phyloP scores from a whole-genome alignment of 2,329 filamentous ascomycete species.

The Pseudogymnoascus sp. region DNA sequence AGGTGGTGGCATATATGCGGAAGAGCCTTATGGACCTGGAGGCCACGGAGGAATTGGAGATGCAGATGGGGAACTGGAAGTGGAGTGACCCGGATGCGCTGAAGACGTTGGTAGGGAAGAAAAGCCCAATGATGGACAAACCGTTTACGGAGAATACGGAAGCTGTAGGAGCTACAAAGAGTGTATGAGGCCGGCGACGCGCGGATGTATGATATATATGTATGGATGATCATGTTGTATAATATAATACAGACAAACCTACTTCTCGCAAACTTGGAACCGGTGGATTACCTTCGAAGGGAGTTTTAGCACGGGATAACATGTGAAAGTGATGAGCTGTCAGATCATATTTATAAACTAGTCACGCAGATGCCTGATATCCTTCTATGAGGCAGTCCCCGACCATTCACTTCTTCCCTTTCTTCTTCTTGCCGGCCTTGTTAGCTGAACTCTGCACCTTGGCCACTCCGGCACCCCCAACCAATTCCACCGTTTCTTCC shows the following conservation, averaged over 20 bases:
- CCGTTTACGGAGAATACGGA: slow-evolving; percentile 23
- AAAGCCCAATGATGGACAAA: slow-evolving; percentile 33
- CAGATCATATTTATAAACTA: not conserved
- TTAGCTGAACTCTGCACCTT: slow-evolving; percentile 54
- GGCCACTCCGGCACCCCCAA: slow-evolving; percentile 55
- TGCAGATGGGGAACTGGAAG: slow-evolving; percentile 40
- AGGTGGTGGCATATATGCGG: slow-evolving; percentile 58
- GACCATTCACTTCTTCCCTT: slow-evolving; percentile 42
- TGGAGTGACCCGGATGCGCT: slow-evolving; percentile 41
- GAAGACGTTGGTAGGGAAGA: slow-evolving; percentile 30
- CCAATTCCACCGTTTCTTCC: slow-evolving; percentile 58
- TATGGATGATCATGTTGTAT: slow-evolving; percentile 6
- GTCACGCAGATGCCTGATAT: not conserved
- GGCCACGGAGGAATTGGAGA: slow-evolving; percentile 42
- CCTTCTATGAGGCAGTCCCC: not conserved
- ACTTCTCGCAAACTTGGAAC: not conserved
- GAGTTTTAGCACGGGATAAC: not conserved
- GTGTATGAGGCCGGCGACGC: not conserved
- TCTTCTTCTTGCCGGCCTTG: slow-evolving; percentile 33
- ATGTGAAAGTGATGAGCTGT: not conserved
- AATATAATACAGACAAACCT: slow-evolving; percentile 5
- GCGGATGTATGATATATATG: slow-evolving; percentile 6
- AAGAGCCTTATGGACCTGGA: slow-evolving; percentile 49
- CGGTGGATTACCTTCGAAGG: not conserved
- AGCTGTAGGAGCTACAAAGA: not conserved